phyloP scores from a whole-genome alignment of 1,284 basidiomycete genomes.

The Ustilago hordei region DNA sequence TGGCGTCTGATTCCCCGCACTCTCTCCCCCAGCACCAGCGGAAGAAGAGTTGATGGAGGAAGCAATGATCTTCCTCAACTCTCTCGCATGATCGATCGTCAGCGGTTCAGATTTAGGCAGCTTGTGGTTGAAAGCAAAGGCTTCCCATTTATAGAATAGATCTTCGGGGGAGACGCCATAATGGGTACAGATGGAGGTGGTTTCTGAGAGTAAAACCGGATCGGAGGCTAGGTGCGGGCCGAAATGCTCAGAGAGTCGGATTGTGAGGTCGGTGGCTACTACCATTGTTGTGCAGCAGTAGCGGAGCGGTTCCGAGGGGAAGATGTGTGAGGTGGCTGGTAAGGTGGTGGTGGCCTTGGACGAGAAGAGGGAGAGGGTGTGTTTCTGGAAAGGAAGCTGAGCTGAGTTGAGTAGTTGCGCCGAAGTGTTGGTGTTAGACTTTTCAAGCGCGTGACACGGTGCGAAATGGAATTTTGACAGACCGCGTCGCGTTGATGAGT shows the following conservation, averaged over 20 bases:
- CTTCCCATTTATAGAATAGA: constrained; percentile 62
- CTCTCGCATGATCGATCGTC: constrained; percentile 45
- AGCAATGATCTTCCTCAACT: constrained; percentile 50
- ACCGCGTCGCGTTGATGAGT: constrained; percentile 50
- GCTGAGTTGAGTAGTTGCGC: not conserved
- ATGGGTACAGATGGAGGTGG: constrained; percentile 48
- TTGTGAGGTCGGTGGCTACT: constrained; percentile 30
- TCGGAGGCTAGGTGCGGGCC: constrained; percentile 41
- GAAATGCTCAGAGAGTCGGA: constrained; percentile 36
- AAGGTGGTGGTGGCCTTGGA: no score
- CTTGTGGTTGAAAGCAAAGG: constrained; percentile 50
- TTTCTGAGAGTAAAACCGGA: constrained; percentile 37
- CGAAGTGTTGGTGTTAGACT: not conserved
- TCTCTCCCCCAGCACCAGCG: not conserved
- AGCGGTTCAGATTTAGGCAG: constrained; percentile 40
- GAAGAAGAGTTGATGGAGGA: constrained; percentile 26
- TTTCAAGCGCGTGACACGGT: not conserved
- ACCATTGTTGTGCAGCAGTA: constrained; percentile 4
- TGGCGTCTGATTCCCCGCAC: constrained; percentile 12
- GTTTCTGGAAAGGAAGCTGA: not conserved
- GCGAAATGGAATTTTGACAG: not conserved
- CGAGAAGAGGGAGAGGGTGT: not conserved
- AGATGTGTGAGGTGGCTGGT: no score
- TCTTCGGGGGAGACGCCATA: constrained; percentile 51
- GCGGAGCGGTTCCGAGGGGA: not conserved